Conservation (phyloP, 345 rosid genomes). For the Barbarea vulgaris region DNA sequence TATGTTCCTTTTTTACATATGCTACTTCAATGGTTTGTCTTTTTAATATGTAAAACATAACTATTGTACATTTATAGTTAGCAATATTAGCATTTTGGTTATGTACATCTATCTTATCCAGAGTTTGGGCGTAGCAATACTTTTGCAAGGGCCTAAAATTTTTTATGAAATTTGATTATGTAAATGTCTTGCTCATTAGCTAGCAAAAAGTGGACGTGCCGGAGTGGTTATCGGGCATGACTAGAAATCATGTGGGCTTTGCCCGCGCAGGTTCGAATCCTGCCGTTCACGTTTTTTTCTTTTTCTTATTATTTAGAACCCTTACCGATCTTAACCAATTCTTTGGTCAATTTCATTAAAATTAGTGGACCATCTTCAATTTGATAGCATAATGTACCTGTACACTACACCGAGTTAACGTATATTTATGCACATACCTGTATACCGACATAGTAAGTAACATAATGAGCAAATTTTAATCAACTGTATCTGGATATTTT, state of each 20-base stretch:
- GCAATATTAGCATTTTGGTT: not conserved
- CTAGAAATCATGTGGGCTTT: conserved; percentile 95
- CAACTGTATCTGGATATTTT: not conserved
- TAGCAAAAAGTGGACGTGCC: conserved; percentile 26
- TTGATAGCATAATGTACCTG: not conserved
- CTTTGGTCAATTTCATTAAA: too few species aligned
- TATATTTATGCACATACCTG: not conserved
- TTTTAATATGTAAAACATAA: not conserved
- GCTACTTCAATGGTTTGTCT: not conserved
- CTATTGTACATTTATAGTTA: not conserved
- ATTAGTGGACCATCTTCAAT: not conserved
- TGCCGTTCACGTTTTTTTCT: conserved; percentile 42
- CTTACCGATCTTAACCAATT: not conserved
- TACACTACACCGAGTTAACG: not conserved
- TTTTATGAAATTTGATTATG: too few species aligned
- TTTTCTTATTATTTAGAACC: not conserved
- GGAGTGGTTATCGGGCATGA: conserved; percentile 73
- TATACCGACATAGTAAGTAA: not conserved
- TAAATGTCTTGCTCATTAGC: rapidly evolving
- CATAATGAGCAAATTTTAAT: not conserved
- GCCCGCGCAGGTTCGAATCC: conserved; percentile 94
- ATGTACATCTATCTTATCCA: not conserved
- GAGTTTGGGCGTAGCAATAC: not conserved
- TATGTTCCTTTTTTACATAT: not conserved
- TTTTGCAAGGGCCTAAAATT: too few species aligned